Conservation (phyloP, 2,329 filamentous ascomycete genomes). For the Chrysoporthe deuterocubensis region DNA sequence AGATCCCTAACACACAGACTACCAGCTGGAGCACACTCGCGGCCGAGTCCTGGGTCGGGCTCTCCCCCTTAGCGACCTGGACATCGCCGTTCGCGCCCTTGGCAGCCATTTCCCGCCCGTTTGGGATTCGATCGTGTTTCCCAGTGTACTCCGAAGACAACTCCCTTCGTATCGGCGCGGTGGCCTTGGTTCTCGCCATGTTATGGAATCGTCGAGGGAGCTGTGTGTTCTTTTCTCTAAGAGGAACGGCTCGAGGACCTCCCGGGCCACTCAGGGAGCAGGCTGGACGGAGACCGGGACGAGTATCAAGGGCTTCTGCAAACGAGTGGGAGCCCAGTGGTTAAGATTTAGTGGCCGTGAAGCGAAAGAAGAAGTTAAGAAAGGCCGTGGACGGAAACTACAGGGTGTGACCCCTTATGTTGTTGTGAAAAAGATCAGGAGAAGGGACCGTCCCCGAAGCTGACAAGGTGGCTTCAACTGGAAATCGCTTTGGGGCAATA, state of each 20-base stretch:
- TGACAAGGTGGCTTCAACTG: constrained; percentile 35
- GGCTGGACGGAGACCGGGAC: background rate
- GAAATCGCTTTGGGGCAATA: constrained; percentile 14
- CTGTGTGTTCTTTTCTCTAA: background rate
- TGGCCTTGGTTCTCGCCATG: constrained; percentile 77
- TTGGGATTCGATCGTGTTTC: constrained; percentile 44
- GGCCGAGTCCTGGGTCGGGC: constrained; percentile 15
- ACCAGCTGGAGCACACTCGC: constrained; percentile 76
- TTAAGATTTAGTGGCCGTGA: constrained; percentile 6
- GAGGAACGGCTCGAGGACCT: background rate
- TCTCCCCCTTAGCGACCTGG: constrained; percentile 27
- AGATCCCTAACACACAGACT: constrained; percentile 92
- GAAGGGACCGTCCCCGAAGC: constrained; percentile 20
- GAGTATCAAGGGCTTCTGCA: background rate
- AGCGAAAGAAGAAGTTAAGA: background rate
- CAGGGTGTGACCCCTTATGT: background rate
- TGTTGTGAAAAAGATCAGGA: background rate
- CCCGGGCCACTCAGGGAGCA: background rate
- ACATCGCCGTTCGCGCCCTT: constrained; percentile 35
- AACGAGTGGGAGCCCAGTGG: constrained; percentile 17
- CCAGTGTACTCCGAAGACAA: constrained; percentile 69
- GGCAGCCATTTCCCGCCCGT: constrained; percentile 40
- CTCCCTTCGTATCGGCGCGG: constrained; percentile 65
- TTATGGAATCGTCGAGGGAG: background rate
- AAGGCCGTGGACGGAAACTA: constrained; percentile 1